These are phyloP conservation scores for Mycena pura DNA, from an alignment of 768 basidiomycete species.

Conservation along the genomic window DNA sequence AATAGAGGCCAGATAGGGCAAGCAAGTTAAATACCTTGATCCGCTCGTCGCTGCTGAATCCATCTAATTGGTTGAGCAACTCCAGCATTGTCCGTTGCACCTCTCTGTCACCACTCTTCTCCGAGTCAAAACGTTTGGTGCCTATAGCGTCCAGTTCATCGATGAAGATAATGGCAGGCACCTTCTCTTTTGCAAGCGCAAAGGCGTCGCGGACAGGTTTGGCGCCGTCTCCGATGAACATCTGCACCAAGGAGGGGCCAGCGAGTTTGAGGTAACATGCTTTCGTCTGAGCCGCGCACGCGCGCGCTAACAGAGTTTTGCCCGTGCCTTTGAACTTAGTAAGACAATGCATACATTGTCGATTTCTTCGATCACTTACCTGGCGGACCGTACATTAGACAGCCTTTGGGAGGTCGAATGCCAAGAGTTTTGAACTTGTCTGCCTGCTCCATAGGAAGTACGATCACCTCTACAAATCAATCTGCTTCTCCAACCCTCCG, in stretches of 20 bases:
- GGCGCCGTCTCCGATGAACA: slow-evolving; percentile 99
- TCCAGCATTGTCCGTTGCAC: slow-evolving; percentile 99
- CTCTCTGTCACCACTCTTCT: slow-evolving; percentile 98
- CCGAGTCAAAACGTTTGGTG: slow-evolving; percentile 97
- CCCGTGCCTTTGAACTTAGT: slow-evolving; percentile 69
- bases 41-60: slow-evolving; percentile 94
- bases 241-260: slow-evolving; percentile 97
- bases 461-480: slow-evolving; percentile 98
- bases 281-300: slow-evolving; percentile 97
- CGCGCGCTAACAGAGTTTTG: slow-evolving; percentile 96
- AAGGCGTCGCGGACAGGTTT: slow-evolving; percentile 99
- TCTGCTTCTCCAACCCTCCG: slow-evolving; percentile 98
- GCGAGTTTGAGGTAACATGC: slow-evolving; percentile 98
- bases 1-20: neutral
- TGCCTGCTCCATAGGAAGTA: slow-evolving; percentile 97
- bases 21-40: slow-evolving; percentile 76
- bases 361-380: slow-evolving; percentile 61
- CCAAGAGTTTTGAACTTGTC: slow-evolving; percentile 99
- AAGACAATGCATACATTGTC: neutral
- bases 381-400: slow-evolving; percentile 98
- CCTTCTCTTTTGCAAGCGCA: slow-evolving; percentile 97
- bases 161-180: slow-evolving; percentile 98
- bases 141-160: slow-evolving; percentile 99
- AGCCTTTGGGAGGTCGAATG: slow-evolving; percentile 97
- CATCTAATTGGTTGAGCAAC: slow-evolving; percentile 96